Conservation (phyloP, 2,329 filamentous ascomycete genomes). For the Paramyrothecium sp. region DNA sequence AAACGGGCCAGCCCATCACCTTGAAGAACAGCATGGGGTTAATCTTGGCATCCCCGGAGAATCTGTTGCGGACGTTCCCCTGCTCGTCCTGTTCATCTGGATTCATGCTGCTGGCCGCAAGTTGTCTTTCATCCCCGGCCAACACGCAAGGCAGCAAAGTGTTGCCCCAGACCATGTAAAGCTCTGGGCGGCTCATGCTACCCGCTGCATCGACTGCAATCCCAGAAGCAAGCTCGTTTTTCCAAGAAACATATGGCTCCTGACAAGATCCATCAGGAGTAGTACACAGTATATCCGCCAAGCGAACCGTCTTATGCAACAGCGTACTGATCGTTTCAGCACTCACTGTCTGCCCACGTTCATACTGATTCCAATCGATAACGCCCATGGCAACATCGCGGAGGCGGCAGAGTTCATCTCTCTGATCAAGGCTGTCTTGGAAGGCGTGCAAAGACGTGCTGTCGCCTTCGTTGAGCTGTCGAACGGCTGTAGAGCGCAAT, state of each 20-base stretch:
- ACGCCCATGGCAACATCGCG: neutral
- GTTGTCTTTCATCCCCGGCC: slow-evolving; percentile 16
- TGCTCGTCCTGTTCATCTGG: neutral
- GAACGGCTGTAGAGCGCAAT: no score
- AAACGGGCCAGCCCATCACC: slow-evolving; percentile 11
- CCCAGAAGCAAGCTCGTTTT: slow-evolving; percentile 8
- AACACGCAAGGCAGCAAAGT: slow-evolving; percentile 16
- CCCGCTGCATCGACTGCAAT: slow-evolving; percentile 19
- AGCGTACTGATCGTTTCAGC: neutral
- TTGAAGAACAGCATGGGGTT: slow-evolving; percentile 11
- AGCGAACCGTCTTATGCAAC: no score
- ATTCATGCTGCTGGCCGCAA: slow-evolving; percentile 7
- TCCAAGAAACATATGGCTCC: slow-evolving; percentile 1
- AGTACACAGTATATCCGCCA: no score
- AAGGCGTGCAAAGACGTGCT: no score
- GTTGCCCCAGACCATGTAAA: slow-evolving; percentile 20
- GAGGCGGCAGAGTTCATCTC: neutral
- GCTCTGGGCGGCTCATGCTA: slow-evolving; percentile 17
- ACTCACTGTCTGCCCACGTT: neutral
- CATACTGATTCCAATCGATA: neutral
- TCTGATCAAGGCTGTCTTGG: neutral
- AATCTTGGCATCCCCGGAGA: slow-evolving; percentile 4
- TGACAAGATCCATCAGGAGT: no score
- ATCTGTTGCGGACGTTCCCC: slow-evolving; percentile 8
- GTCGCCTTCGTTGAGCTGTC: no score